phyloP scores from a whole-genome alignment of 1,284 basidiomycete genomes.

The Cryptococcus floricola region DNA sequence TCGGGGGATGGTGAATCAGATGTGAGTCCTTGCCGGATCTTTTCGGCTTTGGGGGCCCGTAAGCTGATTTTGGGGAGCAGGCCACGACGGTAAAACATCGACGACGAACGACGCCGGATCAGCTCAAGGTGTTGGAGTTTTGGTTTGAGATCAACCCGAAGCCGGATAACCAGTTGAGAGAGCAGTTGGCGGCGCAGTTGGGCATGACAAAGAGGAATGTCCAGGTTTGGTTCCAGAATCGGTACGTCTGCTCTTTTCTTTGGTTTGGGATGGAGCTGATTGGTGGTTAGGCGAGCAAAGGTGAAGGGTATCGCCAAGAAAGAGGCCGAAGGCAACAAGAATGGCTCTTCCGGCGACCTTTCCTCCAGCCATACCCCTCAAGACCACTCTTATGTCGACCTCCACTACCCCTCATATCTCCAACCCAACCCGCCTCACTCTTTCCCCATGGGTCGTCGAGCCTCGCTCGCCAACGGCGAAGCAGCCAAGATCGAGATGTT shows the following conservation, averaged over 20 bases:
- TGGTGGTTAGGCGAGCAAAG: slow-evolving; percentile 64
- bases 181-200: slow-evolving; percentile 71
- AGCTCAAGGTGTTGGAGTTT: slow-evolving; percentile 78
- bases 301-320: slow-evolving; percentile 60
- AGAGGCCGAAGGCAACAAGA: slow-evolving; percentile 14
- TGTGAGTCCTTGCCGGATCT: slow-evolving; percentile 25
- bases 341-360: background rate
- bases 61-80: background rate
- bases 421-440: background rate
- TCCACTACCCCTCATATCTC: background rate
- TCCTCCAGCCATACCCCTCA: background rate
- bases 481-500: slow-evolving; percentile 33
- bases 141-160: slow-evolving; percentile 83
- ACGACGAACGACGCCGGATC: slow-evolving; percentile 73
- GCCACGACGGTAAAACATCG: slow-evolving; percentile 73
- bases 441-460: slow-evolving; percentile 33
- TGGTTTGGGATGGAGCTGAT: background rate
- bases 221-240: slow-evolving; percentile 93
- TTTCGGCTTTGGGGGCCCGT: no score
- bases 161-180: slow-evolving; percentile 75
- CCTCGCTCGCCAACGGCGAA: slow-evolving; percentile 37
- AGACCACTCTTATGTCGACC: background rate
- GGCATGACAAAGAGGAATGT: slow-evolving; percentile 89
- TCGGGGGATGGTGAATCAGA: slow-evolving; percentile 17
- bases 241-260: slow-evolving; percentile 53